Percentiles rank a stretch among this genome's conserved stretches.
Conservation (phyloP, 768 basidiomycete genomes). For the Termitomyces sp. region DNA sequence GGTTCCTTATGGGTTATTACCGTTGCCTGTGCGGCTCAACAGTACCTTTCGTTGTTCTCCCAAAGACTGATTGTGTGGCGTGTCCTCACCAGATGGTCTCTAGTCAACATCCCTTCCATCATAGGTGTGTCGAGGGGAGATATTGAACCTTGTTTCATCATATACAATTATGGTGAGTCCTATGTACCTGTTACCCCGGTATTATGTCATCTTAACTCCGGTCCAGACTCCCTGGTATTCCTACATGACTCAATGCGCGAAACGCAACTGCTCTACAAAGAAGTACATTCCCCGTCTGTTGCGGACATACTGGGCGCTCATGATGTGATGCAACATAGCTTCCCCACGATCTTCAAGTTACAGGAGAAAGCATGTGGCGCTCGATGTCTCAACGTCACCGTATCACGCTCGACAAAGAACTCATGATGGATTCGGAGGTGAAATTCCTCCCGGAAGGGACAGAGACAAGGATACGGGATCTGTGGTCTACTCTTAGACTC, state of each 20-base stretch:
- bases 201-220: not conserved
- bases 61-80: not conserved
- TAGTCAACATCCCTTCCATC: conserved; percentile 7
- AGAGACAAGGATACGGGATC: conserved; percentile 2
- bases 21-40: conserved; percentile 5
- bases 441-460: conserved; percentile 7
- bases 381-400: conserved; percentile 9
- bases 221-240: conserved; percentile 3
- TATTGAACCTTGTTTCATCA: conserved; percentile 10
- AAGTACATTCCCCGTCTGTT: not conserved
- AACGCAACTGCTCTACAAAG: conserved; percentile 7
- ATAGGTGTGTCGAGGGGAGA: conserved; percentile 12
- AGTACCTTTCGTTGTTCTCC: not conserved
- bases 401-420: conserved; percentile 5
- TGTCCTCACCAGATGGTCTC: conserved; percentile 6
- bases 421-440: conserved; percentile 5
- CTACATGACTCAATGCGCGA: conserved; percentile 9
- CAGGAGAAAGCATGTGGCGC: conserved; percentile 10
- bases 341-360: conserved; percentile 2
- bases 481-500: conserved; percentile 5
- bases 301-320: not conserved
- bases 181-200: not conserved
- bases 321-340: conserved; percentile 1
- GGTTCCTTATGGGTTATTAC: conserved; percentile 12
- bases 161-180: conserved; percentile 7